Conservation (phyloP, 768 basidiomycete species). For the Mrakia gelida region DNA sequence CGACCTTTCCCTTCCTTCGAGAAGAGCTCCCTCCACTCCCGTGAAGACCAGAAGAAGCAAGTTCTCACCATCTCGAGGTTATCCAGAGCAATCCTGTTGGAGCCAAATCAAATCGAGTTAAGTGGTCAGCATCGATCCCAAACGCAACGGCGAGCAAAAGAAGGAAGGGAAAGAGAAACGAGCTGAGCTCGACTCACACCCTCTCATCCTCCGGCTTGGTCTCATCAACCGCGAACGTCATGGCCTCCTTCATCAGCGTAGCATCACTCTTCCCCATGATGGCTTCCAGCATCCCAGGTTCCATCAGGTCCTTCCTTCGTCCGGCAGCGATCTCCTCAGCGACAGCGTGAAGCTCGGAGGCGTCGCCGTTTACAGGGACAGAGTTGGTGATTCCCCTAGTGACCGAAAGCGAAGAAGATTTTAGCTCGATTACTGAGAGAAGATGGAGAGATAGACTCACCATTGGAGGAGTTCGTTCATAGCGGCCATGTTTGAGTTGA, state of each 20-base stretch:
- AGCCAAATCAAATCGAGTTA: not conserved
- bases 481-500: conserved; percentile 1
- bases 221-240: conserved; percentile 42
- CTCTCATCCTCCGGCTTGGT: conserved; percentile 38
- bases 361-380: conserved; percentile 25
- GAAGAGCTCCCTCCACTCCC: not conserved
- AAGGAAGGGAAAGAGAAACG: not conserved
- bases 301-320: conserved; percentile 50
- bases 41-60: not conserved
- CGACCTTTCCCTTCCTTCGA: not conserved
- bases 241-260: conserved; percentile 64
- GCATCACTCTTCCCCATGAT: conserved; percentile 82
- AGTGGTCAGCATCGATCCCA: not conserved
- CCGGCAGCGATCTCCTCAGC: conserved; percentile 36
- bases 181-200: conserved; percentile 32
- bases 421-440: not conserved
- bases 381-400: conserved; percentile 33
- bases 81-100: conserved; percentile 52
- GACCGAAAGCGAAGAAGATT: not conserved
- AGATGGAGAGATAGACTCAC: not conserved
- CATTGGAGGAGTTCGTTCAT: conserved; percentile 21
- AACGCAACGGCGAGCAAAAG: not conserved
- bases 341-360: conserved; percentile 29
- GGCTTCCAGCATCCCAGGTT: conserved; percentile 68
- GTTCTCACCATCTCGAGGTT: conserved; percentile 80